Base-by-base conservation (phyloP, 164 flowering plant genomes). In the Kalanchoe fedtschenkoi region DNA sequence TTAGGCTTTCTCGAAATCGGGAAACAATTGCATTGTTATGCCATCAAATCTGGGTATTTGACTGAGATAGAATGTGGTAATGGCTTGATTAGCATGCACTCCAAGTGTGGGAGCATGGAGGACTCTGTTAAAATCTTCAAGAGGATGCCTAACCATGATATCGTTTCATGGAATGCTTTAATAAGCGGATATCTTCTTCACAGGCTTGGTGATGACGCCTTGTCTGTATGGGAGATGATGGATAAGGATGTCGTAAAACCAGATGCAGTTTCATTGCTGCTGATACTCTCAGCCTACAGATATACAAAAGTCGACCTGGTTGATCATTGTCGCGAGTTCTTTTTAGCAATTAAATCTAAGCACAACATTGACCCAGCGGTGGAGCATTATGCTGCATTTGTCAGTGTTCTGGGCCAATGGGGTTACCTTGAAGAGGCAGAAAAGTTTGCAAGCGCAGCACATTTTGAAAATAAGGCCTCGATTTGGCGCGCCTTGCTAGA, bases 401-500 rank as follows among this genome's bases (percentile, higher is more conserved):
- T 88, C 22, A 57, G 85, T 65, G 96, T 90, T 65, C 77, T 88
- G 22, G 90, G 96, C 22, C 60, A 61, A 39, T 86, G 91, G 91
- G 89, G 78, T 67, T 72, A 69, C 41, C 81, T 88, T 59, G 83
- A 90, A 53, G 93, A 87, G 70, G 96, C 99, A 26, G 91, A 87
- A 71, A 76, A 83, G 55, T n/a, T 76, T 22, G 74, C 88, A 55
- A 53, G 41, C 5, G 72, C 69, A 2, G 80, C 84, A 88, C 89
- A 89, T 47, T 75, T 78, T 67, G 76, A 82, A 58, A 83, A 96
- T 4, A 70, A 75, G 26, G 74, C 76, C 68, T 69, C 76, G 5
- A 82, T 88, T 57, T 90, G 89, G 96, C 79, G 91, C 67, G 89
- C 95, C 64, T 74, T 90, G 75, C 95, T 93, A 54, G 88, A 84